Evolutionary conservation across 2,329 filamentous ascomycete genomes (phyloP), one percentile per base, ranked within the genome.

Genomic region (Colletotrichum sp.): DNA sequence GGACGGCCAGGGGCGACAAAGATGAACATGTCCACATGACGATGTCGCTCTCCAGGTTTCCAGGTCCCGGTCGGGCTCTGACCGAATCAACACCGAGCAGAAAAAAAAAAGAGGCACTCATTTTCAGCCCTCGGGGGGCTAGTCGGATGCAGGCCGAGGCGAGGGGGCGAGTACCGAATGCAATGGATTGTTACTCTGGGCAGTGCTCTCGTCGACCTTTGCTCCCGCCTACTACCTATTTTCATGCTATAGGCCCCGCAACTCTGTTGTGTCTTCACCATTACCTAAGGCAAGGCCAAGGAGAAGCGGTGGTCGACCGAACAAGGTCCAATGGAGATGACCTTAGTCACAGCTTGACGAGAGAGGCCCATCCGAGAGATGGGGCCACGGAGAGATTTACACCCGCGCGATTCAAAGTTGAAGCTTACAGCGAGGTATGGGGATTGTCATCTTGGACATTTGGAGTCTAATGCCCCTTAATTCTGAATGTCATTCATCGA

Each of bases 101-200:
- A 13, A 30, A 62, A 18, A 65, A 65, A 24, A 49, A 30, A 28
- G 44, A 63, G 36, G 70, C 63, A 30, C 36, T 36, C 67, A 24
- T 39, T 71, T 71, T 66, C 67, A 75, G 67, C 72, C 26, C 49
- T 52, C 26, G 39, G 71, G 34, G 24, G 28, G 21, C 57, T 62
- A 63, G 71, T 60, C 52, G 28, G 67, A 30, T 28, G 67, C 60
- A 71, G 62, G 24, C 68, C 68, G 30, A 66, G 62, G 30, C 21
- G 36, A 10, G 39, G 34, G 36, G 66, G 39, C 64, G 71, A 49
- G 26, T 65, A 68, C 71, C 66, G 66, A 49, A 39, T 59, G 72
- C 26, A 49, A 67, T 72, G 62, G 72, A 72, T 67, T 66, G 68
- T 75, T 76, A 72, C 73, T 64, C 63, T 57, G 55, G 55, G 64